These are phyloP conservation scores for Phaeosphaeriaceae sp. DNA, from an alignment of 2,329 filamentous ascomycete genomes.

Conservation along the genomic window DNA sequence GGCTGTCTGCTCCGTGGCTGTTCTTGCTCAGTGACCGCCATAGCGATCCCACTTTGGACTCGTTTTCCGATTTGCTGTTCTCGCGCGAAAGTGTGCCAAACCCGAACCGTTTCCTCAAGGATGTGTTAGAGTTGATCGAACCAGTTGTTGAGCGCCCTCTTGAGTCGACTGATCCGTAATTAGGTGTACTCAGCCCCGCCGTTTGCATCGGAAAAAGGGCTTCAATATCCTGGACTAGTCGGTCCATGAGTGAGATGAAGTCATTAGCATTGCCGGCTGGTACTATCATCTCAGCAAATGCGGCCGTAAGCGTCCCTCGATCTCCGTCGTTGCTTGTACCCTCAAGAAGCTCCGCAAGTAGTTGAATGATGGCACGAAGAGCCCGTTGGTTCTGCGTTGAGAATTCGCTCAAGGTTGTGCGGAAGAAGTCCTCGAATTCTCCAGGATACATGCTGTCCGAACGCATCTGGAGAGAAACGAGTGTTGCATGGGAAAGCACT, in stretches of 20 bases:
- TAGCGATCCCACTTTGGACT: slow-evolving; percentile 76
- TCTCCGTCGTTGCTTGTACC: slow-evolving; percentile 92
- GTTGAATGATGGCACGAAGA: slow-evolving; percentile 81
- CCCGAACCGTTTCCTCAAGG: slow-evolving; percentile 82
- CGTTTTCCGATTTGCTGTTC: slow-evolving; percentile 75
- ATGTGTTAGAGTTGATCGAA: slow-evolving; percentile 87
- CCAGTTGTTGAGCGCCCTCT: slow-evolving; percentile 68
- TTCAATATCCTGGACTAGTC: slow-evolving; percentile 87
- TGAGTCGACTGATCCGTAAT: slow-evolving; percentile 67
- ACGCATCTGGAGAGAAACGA: slow-evolving; percentile 76
- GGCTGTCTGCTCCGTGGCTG: slow-evolving; percentile 54
- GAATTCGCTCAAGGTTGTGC: slow-evolving; percentile 59
- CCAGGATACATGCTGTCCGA: slow-evolving; percentile 69
- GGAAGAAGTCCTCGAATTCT: slow-evolving; percentile 71
- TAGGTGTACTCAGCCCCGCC: slow-evolving; percentile 53
- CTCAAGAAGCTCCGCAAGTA: slow-evolving; percentile 86
- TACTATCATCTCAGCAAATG: slow-evolving; percentile 87
- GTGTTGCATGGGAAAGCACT: slow-evolving; percentile 74
- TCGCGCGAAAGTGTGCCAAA: slow-evolving; percentile 78
- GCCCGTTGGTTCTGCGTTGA: slow-evolving; percentile 72
- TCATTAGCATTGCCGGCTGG: slow-evolving; percentile 77
- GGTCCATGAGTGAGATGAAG: slow-evolving; percentile 87
- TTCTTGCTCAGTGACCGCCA: slow-evolving; percentile 90
- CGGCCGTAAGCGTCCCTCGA: slow-evolving; percentile 82
- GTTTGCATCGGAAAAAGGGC: slow-evolving; percentile 77